Evolutionary conservation across 2,329 filamentous ascomycete species (phyloP), one percentile per base, ranked within the genome.

Genomic region (Colletotrichum lindemuthianum): DNA sequence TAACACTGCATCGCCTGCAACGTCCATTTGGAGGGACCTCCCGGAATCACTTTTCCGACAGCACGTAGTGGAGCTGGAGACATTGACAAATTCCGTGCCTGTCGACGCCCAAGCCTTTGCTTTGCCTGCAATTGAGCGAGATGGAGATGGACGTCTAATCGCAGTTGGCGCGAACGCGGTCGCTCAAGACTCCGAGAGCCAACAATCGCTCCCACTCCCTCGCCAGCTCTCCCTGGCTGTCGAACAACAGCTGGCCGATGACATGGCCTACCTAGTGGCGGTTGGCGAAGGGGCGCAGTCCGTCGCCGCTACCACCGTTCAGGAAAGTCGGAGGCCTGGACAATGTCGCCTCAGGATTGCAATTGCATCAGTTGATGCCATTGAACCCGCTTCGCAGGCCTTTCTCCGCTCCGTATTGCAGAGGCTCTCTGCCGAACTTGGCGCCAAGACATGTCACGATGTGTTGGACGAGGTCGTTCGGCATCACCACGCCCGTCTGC

Each of bases 271-370:
- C 34, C 47, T 68, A 2, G 49, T 63, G 6, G 66, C 66, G 4
- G 59, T 68, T 24, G 66, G 66, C 8, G 66, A 68, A 39, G 66
- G 66, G 15, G 66, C 66, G 15, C 66, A 68, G 56, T 67, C 64
- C 4, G 66, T 68, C 13, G 66, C 66, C 41, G 66, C 66, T 15
- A 45, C 66, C 13, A 68, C 66, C 8, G 48, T 68, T 8, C 66
- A 68, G 44, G 64, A 67, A 49, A 32, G 36, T 37, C 51, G 49
- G 3, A 8, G 24, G 10, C 32, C 15, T 2, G 7, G 33, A 24
- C 45, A n/a, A 6, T 36, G 43, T 11, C 36, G 47, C 9, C 54
- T 67, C 9, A 58, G 39, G 16, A 39, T 67, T 45, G 55, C 59
- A 15, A 40, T 68, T 24, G 66, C 66, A 12, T 68, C 66, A 3